phyloP scores from a whole-genome alignment of 768 basidiomycete genomes.

The Lentinus tigrinus region DNA sequence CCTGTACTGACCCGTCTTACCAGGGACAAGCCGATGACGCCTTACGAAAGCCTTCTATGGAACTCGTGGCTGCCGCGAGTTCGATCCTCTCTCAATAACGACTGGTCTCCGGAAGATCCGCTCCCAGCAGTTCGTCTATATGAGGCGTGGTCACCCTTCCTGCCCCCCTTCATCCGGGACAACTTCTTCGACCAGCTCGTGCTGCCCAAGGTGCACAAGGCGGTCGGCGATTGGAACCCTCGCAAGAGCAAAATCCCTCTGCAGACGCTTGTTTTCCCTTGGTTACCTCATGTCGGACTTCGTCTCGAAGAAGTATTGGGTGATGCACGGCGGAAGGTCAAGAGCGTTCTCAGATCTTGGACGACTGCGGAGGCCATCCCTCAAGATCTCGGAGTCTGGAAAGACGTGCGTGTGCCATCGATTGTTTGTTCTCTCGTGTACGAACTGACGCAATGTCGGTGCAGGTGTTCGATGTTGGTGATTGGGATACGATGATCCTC shows the following conservation, averaged over 20 bases:
- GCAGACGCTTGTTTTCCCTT: slow-evolving; percentile 88
- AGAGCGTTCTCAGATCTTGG: slow-evolving; percentile 78
- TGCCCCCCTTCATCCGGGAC: slow-evolving; percentile 90
- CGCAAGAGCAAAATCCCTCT: slow-evolving; percentile 58
- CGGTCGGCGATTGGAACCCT: slow-evolving; percentile 81
- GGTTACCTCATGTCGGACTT: slow-evolving; percentile 87
- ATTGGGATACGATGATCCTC: slow-evolving; percentile 91
- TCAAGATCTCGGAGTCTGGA: slow-evolving; percentile 77
- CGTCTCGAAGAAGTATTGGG: slow-evolving; percentile 82
- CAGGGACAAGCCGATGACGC: slow-evolving; percentile 79
- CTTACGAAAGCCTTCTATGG: slow-evolving; percentile 94
- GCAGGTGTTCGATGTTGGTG: slow-evolving; percentile 71
- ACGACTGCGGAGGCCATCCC: slow-evolving; percentile 68
- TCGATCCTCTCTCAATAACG: slow-evolving; percentile 92
- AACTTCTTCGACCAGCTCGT: slow-evolving; percentile 96
- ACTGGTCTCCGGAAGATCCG: slow-evolving; percentile 79
- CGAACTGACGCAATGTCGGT: not conserved
- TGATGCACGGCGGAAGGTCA: slow-evolving; percentile 85
- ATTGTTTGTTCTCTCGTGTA: not conserved
- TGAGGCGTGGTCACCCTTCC: slow-evolving; percentile 83
- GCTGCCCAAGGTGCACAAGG: slow-evolving; percentile 85
- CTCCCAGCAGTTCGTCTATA: slow-evolving; percentile 78
- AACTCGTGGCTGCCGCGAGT: slow-evolving; percentile 93
- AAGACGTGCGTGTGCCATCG: slow-evolving; percentile 52
- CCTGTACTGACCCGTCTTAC: not conserved